Evolutionary conservation across 805 yeast genomes (phyloP), one percentile per base, ranked within the genome.

Genomic region (Candida broadrunensis): DNA sequence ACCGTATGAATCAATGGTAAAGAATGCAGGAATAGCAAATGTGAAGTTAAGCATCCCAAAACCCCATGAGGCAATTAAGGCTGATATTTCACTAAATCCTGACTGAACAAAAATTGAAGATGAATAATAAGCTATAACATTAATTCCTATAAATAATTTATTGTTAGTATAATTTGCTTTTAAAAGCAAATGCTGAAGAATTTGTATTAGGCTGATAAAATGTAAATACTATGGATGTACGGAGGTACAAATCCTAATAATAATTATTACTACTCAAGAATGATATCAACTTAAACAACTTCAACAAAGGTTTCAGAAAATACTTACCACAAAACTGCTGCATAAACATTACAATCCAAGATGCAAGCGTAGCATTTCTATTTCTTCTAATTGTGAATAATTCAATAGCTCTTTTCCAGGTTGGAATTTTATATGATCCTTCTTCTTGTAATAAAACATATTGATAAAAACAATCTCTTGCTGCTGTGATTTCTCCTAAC

Each of bases 321-420:
- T n/a, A n/a, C n/a, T n/a, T n/a, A 51, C 96, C 96, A 65, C 95
- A 88, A 67, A 87, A 85, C 60, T 88, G 95, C 67, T 88, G 96
- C 88, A 84, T 83, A 56, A 87, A 85, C 80, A 88, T 88, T 44
- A 82, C 88, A 48, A 87, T 74, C 77, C 84, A 83, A 3, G 95
- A 80, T 41, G 87, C 95, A 42, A 83, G 51, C 6, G 87, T 80
- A 39, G 93, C 95, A 56, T 88, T 84, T 64, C 95, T 78, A 61
- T 85, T 86, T 70, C 96, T 79, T 61, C 93, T 77, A 35, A 85
- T 72, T 1, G 83, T 73, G 57, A 87, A 70, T 70, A 86, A 67
- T 57, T 82, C 85, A 38, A 63, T 64, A 35, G 78, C 38, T 54
- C 80, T 75, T 48, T 58, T 64, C 51, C 54, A 56, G 41, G 73